These are phyloP conservation scores for Nephelium lappaceum DNA, from an alignment of 345 rosid genomes.

Conservation along the genomic window DNA sequence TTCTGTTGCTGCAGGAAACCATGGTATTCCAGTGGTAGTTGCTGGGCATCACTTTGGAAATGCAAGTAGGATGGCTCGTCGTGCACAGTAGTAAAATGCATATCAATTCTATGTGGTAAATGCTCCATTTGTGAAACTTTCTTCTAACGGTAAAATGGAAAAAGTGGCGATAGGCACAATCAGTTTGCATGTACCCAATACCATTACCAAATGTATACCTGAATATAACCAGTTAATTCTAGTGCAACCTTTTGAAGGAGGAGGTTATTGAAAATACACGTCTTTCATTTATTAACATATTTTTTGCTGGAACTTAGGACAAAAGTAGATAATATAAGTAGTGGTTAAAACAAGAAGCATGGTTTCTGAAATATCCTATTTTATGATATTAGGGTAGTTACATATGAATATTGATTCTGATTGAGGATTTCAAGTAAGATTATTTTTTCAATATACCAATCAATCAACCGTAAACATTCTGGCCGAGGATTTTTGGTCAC, in stretches of 20 bases:
- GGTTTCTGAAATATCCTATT: neutral
- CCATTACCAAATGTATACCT: neutral
- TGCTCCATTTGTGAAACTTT: neutral
- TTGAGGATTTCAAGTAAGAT: neutral
- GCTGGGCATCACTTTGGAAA: constrained; percentile 89
- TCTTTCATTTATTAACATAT: neutral
- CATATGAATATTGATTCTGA: neutral
- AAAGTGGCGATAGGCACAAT: neutral
- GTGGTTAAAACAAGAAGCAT: neutral
- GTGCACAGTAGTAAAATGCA: constrained; percentile 64
- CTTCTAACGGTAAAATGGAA: neutral
- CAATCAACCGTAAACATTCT: no score
- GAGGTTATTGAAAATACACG: no score
- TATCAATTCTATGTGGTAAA: neutral
- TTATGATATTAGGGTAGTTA: neutral
- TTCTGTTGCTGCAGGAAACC: constrained; percentile 96
- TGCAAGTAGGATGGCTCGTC: constrained; percentile 99
- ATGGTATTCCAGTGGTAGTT: constrained; percentile 83
- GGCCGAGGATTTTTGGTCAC: no score
- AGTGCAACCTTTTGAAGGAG: neutral
- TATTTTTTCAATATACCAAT: neutral
- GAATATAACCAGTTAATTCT: neutral
- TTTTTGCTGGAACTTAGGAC: neutral
- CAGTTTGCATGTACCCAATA: neutral
- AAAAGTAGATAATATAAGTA: no score